These are phyloP conservation scores for Cyclocybe cylindracea DNA, from an alignment of 768 basidiomycete species.

Conservation along the genomic window DNA sequence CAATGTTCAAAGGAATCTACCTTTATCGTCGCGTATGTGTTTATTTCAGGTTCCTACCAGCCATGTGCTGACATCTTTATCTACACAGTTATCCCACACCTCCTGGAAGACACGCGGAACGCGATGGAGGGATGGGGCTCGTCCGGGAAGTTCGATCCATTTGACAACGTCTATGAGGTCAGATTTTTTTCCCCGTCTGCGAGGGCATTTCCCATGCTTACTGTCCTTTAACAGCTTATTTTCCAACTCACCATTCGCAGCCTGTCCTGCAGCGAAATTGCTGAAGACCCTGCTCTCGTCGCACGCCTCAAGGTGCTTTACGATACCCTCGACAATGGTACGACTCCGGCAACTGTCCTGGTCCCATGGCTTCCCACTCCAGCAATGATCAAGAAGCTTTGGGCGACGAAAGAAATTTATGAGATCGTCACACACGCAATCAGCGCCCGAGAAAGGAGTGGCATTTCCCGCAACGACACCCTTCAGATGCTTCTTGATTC, in stretches of 20 bases:
- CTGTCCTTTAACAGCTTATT: slow-evolving; percentile 45
- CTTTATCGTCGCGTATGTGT: slow-evolving; percentile 59
- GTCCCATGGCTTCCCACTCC: slow-evolving; percentile 78
- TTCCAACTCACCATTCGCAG: slow-evolving; percentile 76
- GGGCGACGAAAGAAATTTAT: slow-evolving; percentile 77
- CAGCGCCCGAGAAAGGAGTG: slow-evolving; percentile 56
- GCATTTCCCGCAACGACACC: slow-evolving; percentile 60
- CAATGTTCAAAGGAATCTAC: slow-evolving; percentile 61
- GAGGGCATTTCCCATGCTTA: slow-evolving; percentile 6
- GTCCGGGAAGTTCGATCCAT: slow-evolving; percentile 69
- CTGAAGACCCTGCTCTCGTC: slow-evolving; percentile 63
- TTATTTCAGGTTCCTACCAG: background rate
- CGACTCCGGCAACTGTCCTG: slow-evolving; percentile 71
- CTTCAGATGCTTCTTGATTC: slow-evolving; percentile 75
- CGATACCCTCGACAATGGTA: slow-evolving; percentile 67
- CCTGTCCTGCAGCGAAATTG: slow-evolving; percentile 68
- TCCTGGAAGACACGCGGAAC: slow-evolving; percentile 64
- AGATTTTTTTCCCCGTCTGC: slow-evolving; percentile 18
- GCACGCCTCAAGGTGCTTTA: slow-evolving; percentile 64
- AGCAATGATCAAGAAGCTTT: slow-evolving; percentile 68
- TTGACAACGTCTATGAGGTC: slow-evolving; percentile 70
- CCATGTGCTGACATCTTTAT: background rate
- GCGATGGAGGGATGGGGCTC: slow-evolving; percentile 67
- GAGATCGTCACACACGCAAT: slow-evolving; percentile 64
- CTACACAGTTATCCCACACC: slow-evolving; percentile 58